A percentile compares a stretch with the other conserved stretches of the same genome.
phyloP scores from a whole-genome alignment of 163 green algal species.

The Chlorella variabilis region DNA sequence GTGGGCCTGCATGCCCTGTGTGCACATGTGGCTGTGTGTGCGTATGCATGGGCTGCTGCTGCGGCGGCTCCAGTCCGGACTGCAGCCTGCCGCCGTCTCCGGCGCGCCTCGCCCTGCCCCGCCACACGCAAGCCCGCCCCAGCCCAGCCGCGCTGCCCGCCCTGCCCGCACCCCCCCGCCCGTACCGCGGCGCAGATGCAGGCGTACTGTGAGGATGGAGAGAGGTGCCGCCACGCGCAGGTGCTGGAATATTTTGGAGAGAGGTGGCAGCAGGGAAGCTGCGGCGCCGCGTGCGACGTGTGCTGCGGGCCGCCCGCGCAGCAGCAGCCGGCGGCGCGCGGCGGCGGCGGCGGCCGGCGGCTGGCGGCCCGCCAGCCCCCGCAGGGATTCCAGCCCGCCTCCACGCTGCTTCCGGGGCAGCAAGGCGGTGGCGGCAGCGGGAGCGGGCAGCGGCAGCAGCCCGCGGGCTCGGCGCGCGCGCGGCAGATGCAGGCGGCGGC shows the following conservation, averaged over 20 bases:
- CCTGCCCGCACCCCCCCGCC: not conserved
- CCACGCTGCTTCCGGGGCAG: not conserved
- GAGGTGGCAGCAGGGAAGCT: constrained; percentile 47
- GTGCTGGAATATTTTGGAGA: constrained; percentile 80
- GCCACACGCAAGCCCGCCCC: not conserved
- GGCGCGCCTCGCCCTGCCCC: no score
- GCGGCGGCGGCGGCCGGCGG: not conserved
- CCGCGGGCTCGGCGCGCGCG: constrained; percentile 21
- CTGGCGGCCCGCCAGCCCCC: not conserved
- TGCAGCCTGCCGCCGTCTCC: no score
- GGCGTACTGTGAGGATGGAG: constrained; percentile 60
- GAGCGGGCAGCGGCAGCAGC: not conserved
- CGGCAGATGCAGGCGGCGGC: constrained; percentile 20
- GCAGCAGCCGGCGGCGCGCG: not conserved
- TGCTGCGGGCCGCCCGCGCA: constrained; percentile 33
- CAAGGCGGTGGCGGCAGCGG: not conserved
- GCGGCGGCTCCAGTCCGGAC: no score
- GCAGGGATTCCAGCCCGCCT: constrained; percentile 19
- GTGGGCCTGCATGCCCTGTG: no score
- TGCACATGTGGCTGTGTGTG: not conserved
- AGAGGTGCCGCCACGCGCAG: constrained; percentile 62
- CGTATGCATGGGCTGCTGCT: no score
- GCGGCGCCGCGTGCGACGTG: constrained; percentile 58
- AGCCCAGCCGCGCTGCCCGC: not conserved
- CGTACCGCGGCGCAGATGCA: no score